Evolutionary conservation across 2,329 filamentous ascomycete species (phyloP).

Genomic region (Beauveria pseudobassiana): DNA sequence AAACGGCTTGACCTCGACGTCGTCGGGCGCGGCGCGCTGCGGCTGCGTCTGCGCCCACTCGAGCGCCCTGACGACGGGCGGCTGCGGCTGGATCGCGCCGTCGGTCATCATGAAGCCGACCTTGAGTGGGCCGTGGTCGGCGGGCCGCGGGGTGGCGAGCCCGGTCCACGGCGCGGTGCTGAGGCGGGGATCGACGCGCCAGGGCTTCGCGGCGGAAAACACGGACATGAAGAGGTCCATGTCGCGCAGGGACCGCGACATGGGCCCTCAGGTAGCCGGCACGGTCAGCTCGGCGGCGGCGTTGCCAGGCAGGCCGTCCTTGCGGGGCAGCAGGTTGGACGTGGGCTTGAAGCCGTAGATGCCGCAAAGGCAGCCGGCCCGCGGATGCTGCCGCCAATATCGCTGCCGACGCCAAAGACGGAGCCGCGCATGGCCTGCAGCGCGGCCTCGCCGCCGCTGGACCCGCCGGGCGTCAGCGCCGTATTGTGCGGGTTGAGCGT

Average conservation of each 20-base stretch:
- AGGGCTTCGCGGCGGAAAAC: slow-evolving; percentile 19
- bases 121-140: slow-evolving; percentile 19
- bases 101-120: slow-evolving; percentile 36
- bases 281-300: slow-evolving; percentile 26
- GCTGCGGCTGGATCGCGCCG: slow-evolving; percentile 29
- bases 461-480: slow-evolving; percentile 52
- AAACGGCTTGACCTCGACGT: slow-evolving; percentile 29
- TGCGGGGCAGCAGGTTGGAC: background rate
- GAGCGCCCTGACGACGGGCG: slow-evolving; percentile 28
- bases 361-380: slow-evolving; percentile 4
- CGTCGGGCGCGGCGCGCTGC: slow-evolving; percentile 2
- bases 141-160: slow-evolving; percentile 5
- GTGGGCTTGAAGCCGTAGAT: slow-evolving; percentile 11
- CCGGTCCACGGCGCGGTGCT: slow-evolving; percentile 27
- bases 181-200: slow-evolving; percentile 23
- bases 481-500: slow-evolving; percentile 55
- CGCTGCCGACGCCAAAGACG: slow-evolving; percentile 29
- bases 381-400: slow-evolving; percentile 29
- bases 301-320: background rate
- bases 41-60: slow-evolving; percentile 24
- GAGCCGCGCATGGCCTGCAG: slow-evolving; percentile 31
- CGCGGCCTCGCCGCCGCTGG: slow-evolving; percentile 47
- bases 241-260: slow-evolving; percentile 25
- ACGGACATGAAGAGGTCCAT: slow-evolving; percentile 26
- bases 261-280: slow-evolving; percentile 25